phyloP scores from a whole-genome alignment of 805 yeast species.

The Jamesozyma gamospora region DNA sequence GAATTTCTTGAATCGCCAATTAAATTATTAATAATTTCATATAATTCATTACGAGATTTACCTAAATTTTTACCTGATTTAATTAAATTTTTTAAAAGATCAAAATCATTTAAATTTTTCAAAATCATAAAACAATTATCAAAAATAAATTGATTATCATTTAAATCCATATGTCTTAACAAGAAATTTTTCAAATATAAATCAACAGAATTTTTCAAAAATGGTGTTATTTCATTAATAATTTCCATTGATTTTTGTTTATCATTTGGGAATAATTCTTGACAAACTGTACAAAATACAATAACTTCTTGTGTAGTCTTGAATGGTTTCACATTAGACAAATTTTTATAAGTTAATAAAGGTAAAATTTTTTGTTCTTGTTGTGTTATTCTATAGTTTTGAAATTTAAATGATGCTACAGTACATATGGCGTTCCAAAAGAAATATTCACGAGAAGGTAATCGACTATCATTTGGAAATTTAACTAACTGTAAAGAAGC shows the following conservation, averaged over 20 bases:
- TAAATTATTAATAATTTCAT: conserved; percentile 17
- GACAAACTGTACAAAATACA: conserved; percentile 44
- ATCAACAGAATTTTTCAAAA: conserved; percentile 33
- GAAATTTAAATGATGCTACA: conserved; percentile 35
- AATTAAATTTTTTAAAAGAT: conserved; percentile 15
- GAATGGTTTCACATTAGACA: conserved; percentile 44
- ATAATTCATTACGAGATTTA: conserved; percentile 33
- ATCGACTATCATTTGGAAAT: conserved; percentile 9
- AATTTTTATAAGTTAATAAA: conserved; percentile 47
- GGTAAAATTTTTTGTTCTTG: conserved; percentile 47
- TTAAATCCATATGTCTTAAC: conserved; percentile 36
- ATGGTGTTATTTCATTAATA: conserved; percentile 28
- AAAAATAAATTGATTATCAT: conserved; percentile 37
- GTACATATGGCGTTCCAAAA: conserved; percentile 48
- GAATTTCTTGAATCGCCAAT: conserved; percentile 44
- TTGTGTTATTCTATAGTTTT: conserved; percentile 27
- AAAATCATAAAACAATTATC: conserved; percentile 38
- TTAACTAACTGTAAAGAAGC: conserved; percentile 35
- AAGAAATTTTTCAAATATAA: conserved; percentile 53
- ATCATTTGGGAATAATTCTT: conserved; percentile 21
- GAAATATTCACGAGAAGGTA: conserved; percentile 28
- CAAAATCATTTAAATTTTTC: conserved; percentile 58
- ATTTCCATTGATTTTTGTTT: conserved; percentile 31
- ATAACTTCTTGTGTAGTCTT: conserved; percentile 55
- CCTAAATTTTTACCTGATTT: conserved; percentile 57